phyloP scores from a whole-genome alignment of 352 stramenopile species.

The Phytopythium sindhum region DNA sequence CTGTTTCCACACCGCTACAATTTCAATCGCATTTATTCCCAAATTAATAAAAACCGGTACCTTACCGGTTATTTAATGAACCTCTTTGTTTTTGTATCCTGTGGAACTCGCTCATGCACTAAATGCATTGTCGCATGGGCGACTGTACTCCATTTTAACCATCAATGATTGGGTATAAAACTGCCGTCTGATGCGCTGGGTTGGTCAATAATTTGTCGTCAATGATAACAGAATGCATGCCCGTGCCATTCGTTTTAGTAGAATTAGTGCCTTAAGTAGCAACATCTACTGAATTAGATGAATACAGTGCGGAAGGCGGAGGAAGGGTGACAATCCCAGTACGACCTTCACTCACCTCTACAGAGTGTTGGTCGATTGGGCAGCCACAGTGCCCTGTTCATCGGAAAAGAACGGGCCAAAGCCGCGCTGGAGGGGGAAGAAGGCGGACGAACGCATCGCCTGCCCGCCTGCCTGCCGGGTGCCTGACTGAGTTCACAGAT shows the following conservation, averaged over 20 bases:
- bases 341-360: not conserved
- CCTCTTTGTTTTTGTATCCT: not conserved
- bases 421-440: constrained; percentile 1
- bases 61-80: not conserved
- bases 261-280: too few relatives aligned
- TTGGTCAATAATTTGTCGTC: not conserved
- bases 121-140: not conserved
- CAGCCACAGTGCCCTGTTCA: not conserved
- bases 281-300: not conserved
- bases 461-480: not conserved
- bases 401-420: not conserved
- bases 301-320: too few relatives aligned
- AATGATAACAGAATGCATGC: not conserved
- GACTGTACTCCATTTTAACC: not conserved
- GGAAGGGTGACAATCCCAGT: not conserved
- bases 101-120: not conserved
- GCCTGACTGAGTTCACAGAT: not conserved
- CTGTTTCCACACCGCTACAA: too few relatives aligned
- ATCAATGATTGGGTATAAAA: not conserved
- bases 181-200: not conserved
- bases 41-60: too few relatives aligned
- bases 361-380: not conserved
- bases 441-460: not conserved
- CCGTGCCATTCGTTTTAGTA: too few relatives aligned
- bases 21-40: too few relatives aligned